These are phyloP conservation scores for Trypanosoma melophagium DNA, from an alignment of 208 protist genomes.

Conservation along the genomic window DNA sequence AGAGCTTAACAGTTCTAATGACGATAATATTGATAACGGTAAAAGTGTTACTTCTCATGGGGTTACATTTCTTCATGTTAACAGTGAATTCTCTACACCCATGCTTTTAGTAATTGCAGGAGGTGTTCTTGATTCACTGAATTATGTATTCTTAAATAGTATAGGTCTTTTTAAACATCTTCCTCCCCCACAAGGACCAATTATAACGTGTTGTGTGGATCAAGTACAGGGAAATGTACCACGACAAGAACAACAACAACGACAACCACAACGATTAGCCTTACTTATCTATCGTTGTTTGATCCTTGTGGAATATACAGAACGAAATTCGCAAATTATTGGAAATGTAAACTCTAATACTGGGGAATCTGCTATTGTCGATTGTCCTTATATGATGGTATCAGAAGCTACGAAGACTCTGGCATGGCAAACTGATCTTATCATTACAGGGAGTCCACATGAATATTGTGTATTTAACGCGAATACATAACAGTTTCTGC, in stretches of 20 bases:
- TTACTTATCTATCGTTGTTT: conserved; percentile 2
- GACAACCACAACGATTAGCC: neutral
- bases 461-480: conserved; percentile 23
- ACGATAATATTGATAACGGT: neutral
- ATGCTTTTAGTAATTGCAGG: conserved; percentile 7
- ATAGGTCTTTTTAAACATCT: conserved; percentile 2
- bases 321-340: conserved; percentile 3
- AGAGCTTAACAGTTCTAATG: neutral
- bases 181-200: neutral
- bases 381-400: conserved; percentile 2
- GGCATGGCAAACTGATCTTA: conserved; percentile 21
- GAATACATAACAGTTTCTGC: conserved; percentile 1
- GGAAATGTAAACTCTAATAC: neutral
- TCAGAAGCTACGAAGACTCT: conserved; percentile 8
- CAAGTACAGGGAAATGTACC: neutral
- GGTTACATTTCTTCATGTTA: conserved; percentile 23
- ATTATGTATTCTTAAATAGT: conserved; percentile 9
- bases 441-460: conserved; percentile 13
- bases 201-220: conserved; percentile 6
- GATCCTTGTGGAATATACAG: conserved; percentile 11
- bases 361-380: neutral
- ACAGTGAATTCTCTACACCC: neutral
- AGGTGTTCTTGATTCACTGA: conserved; percentile 13
- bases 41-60: neutral
- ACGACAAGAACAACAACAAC: neutral